Conservation (phyloP, 75 land plant genomes). For the Picea glauca region DNA sequence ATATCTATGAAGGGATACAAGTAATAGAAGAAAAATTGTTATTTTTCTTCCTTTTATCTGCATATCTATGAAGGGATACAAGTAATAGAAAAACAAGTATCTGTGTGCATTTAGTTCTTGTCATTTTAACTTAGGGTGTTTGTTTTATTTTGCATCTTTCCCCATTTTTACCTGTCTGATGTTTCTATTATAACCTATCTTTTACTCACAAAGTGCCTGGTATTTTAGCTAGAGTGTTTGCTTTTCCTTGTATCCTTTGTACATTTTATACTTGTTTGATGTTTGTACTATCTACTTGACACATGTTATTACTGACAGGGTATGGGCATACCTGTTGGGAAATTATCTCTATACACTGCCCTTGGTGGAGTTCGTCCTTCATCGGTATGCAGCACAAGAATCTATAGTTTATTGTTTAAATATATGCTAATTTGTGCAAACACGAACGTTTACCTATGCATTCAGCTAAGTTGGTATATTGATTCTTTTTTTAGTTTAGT, state of each 20-base stretch:
- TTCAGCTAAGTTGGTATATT: neutral
- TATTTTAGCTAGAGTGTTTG: neutral
- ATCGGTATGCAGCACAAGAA: constrained; percentile 39
- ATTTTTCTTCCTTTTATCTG: no score
- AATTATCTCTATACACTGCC: constrained; percentile 82
- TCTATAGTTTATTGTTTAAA: neutral
- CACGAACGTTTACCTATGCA: neutral
- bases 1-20: no score
- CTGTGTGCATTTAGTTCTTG: neutral
- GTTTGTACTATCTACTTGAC: no score
- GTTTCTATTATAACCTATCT: no score
- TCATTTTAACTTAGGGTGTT: neutral
- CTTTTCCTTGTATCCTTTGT: neutral
- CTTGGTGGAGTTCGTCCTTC: constrained; percentile 93
- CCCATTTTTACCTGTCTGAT: neutral
- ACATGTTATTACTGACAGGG: constrained; percentile 32
- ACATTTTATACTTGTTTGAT: neutral
- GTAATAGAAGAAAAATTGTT: neutral
- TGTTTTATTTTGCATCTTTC: neutral
- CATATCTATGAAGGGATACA: no score
- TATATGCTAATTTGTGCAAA: neutral
- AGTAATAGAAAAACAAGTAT: neutral
- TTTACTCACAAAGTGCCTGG: neutral
- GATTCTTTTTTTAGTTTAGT: neutral
- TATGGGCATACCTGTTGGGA: constrained; percentile 96